Base-by-base conservation (phyloP, 495 filamentous ascomycete genomes). In the Cetradonia linearis region DNA sequence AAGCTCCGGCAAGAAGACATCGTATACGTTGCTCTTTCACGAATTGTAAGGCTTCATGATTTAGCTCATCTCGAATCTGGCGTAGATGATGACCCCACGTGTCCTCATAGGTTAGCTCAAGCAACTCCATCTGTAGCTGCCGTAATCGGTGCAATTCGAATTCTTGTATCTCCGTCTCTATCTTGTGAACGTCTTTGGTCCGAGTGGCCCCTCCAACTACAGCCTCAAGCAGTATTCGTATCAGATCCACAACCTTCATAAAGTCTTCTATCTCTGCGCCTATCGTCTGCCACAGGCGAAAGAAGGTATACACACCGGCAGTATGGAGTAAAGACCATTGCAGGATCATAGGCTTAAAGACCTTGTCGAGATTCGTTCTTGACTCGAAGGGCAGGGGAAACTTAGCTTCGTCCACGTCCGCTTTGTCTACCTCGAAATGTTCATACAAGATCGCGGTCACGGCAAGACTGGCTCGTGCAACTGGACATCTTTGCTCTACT, bases 261-360 rank as follows among this genome's bases (percentile, higher is more conserved):
- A 96, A 94, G 72, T 99, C 93, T 55, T 91, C 85, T 28, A 78
- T 71, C 61, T 88, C 83, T 0, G 93, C 94, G 5, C 85, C 84
- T 1, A 91, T 92, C 0, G 84, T 80, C 69, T 90, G 94, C 93
- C 93, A 99, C 62, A 99, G 69, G 27, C 92, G 83, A 69, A 96
- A 86, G 63, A 96, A 96, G 14, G 88, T 84, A 65, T 92, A 86
- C n/a, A 97, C 69, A 5, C 87, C 88, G 3, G 88, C 86, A 3
- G 86, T 87, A 70, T 99, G 93, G n/a, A 99, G 71, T n/a, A 89
- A 77, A 5, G 89, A 90, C 93, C 93, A 99, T 63, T 97, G 94
- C 31, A 99, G 77, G 40, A 97, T 75, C 50, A 96, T 72, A 1
- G 93, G 94, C 28, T 83, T 83, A 75, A 96, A 97, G 25, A 94